phyloP scores from a whole-genome alignment of 345 rosid species.

The Gossypium ekmanianum region DNA sequence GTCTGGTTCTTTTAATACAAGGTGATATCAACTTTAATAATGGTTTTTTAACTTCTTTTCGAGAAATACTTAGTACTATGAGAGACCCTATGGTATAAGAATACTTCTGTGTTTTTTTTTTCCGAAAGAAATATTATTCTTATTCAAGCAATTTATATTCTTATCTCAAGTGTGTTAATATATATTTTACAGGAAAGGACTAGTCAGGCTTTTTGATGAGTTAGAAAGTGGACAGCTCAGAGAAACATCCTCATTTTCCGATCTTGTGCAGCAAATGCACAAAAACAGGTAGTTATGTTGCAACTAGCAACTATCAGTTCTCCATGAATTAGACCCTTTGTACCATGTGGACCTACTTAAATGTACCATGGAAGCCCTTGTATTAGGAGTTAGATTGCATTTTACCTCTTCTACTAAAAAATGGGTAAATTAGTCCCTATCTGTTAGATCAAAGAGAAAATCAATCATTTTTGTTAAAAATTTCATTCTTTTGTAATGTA shows the following conservation, averaged over 20 bases:
- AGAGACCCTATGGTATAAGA: not conserved
- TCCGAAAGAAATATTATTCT: not conserved
- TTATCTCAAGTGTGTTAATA: slow-evolving; percentile 7
- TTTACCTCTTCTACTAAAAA: no score
- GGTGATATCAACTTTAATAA: not conserved
- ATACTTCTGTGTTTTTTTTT: not conserved
- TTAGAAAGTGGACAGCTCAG: slow-evolving; percentile 53
- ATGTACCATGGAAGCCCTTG: no score
- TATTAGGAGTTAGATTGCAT: no score
- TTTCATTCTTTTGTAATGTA: no score
- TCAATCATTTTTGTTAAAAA: no score
- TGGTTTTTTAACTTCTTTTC: slow-evolving; percentile 3
- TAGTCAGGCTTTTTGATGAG: slow-evolving; percentile 64
- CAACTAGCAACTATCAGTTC: not conserved
- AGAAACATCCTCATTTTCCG: slow-evolving; percentile 46
- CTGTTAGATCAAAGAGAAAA: no score
- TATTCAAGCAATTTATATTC: not conserved
- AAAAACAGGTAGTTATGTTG: slow-evolving; percentile 43
- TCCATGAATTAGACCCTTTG: not conserved
- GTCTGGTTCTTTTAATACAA: not conserved
- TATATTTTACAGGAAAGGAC: slow-evolving; percentile 55
- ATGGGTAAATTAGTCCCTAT: no score
- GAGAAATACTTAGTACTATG: not conserved
- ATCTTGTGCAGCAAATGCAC: slow-evolving; percentile 62
- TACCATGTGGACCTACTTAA: not conserved